A percentile compares a stretch with the other conserved stretches of the same genome.
Conservation (phyloP, 1,284 basidiomycete species). For the Irpex sp. region DNA sequence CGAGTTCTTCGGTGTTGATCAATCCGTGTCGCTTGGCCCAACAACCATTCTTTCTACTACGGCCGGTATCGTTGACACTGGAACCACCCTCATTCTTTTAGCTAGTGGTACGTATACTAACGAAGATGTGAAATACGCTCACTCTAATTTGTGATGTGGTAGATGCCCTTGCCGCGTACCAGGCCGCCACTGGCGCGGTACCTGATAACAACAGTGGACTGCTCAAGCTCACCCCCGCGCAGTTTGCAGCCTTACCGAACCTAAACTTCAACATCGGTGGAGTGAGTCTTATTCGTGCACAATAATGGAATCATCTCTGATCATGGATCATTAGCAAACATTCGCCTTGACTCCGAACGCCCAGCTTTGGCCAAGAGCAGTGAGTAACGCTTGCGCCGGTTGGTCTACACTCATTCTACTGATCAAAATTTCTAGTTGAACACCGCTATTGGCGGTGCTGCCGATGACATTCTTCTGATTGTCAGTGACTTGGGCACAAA, state of each 20-base stretch:
- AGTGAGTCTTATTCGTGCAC: conserved; percentile 19
- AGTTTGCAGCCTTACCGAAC: conserved; percentile 47
- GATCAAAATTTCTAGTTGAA: conserved; percentile 21
- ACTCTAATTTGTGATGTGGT: not conserved
- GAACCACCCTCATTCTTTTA: conserved; percentile 17
- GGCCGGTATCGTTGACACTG: conserved; percentile 18
- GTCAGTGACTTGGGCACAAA: conserved; percentile 21
- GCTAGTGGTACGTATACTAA: conserved; percentile 10
- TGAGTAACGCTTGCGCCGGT: not conserved
- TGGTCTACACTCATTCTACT: not conserved
- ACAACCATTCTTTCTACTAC: conserved; percentile 7
- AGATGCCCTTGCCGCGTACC: conserved; percentile 50
- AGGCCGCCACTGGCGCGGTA: conserved; percentile 44
- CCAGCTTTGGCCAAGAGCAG: conserved; percentile 18
- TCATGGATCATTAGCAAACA: not conserved
- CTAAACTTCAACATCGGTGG: conserved; percentile 49
- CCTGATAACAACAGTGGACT: conserved; percentile 48
- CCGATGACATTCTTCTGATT: conserved; percentile 24
- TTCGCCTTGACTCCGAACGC: conserved; percentile 12
- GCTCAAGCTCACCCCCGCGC: conserved; percentile 44
- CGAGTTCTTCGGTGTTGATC: conserved; percentile 14
- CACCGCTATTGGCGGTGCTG: conserved; percentile 24
- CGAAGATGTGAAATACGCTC: not conserved
- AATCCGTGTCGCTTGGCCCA: conserved; percentile 13
- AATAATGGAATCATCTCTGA: not conserved